Percentiles rank a stretch among this genome's conserved stretches.
phyloP scores from a whole-genome alignment of 345 rosid genomes.

The Rhodomyrtus tomentosa region DNA sequence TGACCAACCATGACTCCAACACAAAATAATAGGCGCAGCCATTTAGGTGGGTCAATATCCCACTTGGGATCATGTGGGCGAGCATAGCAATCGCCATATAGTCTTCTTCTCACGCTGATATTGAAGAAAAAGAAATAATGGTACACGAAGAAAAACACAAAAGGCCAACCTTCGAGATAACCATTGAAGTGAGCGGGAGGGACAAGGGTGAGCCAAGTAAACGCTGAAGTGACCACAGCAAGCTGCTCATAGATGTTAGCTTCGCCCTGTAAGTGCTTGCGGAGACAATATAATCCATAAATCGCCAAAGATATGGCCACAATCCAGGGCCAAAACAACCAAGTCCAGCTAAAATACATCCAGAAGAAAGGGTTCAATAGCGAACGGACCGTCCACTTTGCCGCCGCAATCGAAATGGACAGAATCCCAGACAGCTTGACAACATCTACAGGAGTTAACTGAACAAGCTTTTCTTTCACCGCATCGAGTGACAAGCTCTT shows the following conservation, averaged over 20 bases:
- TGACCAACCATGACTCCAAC: constrained; percentile 54
- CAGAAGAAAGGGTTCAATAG: constrained; percentile 65
- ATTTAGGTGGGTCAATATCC: constrained; percentile 54
- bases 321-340: constrained; percentile 93
- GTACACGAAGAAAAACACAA: constrained; percentile 73
- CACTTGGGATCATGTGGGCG: constrained; percentile 68
- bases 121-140: constrained; percentile 87
- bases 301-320: constrained; percentile 45
- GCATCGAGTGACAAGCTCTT: constrained; percentile 27
- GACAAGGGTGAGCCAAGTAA: constrained; percentile 79
- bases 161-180: constrained; percentile 87
- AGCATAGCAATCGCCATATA: constrained; percentile 65
- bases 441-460: constrained; percentile 36
- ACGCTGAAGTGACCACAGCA: constrained; percentile 52
- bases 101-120: constrained; percentile 59
- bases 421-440: constrained; percentile 47
- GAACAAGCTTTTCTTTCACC: constrained; percentile 18
- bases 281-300: constrained; percentile 52
- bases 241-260: constrained; percentile 71
- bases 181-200: constrained; percentile 82
- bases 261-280: constrained; percentile 47
- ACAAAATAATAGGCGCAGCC: constrained; percentile 49
- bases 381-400: constrained; percentile 45
- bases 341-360: constrained; percentile 90
- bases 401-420: constrained; percentile 38